A percentile compares a stretch with the other conserved stretches of the same genome.
Conservation (phyloP, 768 basidiomycete species). For the Coprinopsis strossmayeri region DNA sequence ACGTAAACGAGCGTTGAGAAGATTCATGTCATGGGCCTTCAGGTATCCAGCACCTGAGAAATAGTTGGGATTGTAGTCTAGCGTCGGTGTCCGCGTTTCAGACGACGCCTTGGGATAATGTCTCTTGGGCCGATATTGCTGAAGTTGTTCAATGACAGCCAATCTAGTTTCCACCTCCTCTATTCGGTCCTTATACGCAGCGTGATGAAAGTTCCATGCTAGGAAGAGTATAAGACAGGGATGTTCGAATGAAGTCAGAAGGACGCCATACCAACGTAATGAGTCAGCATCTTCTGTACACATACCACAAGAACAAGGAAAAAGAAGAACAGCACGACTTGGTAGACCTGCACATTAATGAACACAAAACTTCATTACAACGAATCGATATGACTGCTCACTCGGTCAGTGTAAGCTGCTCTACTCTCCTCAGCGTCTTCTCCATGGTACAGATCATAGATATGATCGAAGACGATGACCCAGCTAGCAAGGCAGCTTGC, state of each 20-base stretch:
- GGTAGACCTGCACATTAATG: conserved; percentile 32
- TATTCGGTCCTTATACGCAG: conserved; percentile 69
- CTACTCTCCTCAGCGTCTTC: conserved; percentile 34
- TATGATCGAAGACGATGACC: conserved; percentile 65
- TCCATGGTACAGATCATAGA: conserved; percentile 50
- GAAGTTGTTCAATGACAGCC: conserved; percentile 57
- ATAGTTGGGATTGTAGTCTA: conserved; percentile 18
- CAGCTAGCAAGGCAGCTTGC: conserved; percentile 67
- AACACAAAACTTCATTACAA: not conserved
- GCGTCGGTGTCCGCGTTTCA: conserved; percentile 39
- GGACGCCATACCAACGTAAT: conserved; percentile 41
- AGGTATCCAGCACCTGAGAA: not conserved
- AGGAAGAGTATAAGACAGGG: not conserved
- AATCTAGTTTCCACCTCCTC: conserved; percentile 49
- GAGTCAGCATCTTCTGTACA: conserved; percentile 61
- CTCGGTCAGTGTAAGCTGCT: conserved; percentile 56
- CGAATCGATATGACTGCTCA: conserved; percentile 19
- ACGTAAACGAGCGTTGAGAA: not conserved
- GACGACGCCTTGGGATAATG: conserved; percentile 17
- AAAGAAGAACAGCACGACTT: conserved; percentile 69
- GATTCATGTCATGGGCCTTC: not conserved
- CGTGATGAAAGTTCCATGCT: conserved; percentile 74
- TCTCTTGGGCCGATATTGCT: conserved; percentile 51
- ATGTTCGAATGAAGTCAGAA: not conserved
- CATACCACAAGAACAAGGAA: conserved; percentile 64